Percentiles rank a stretch among this genome's conserved stretches.
Conservation (phyloP, 1,139 yeast species). For the Pichia inconspicua region DNA sequence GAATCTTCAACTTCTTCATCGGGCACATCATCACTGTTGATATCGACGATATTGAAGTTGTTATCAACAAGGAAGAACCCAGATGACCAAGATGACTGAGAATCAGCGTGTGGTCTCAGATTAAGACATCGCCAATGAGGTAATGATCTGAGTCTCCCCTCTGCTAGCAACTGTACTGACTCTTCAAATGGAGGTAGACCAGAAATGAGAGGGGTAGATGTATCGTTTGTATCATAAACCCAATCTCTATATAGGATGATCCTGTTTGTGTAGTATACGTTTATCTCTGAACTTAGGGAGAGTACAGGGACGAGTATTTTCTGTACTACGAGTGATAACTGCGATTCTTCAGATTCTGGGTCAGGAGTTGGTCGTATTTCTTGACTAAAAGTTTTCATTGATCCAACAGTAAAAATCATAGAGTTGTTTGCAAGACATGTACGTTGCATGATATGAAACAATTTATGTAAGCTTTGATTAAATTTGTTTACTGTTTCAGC, state of each 20-base stretch:
- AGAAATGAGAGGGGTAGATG: not conserved
- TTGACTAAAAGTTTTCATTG: constrained; percentile 23
- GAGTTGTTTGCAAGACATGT: constrained; percentile 1
- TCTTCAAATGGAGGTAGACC: constrained; percentile 5
- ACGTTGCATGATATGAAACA: constrained; percentile 7
- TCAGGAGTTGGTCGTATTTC: constrained; percentile 13
- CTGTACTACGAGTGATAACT: constrained; percentile 13
- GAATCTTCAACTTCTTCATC: constrained; percentile 8
- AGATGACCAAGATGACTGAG: not conserved
- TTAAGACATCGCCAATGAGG: constrained; percentile 16
- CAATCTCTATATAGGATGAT: constrained; percentile 26
- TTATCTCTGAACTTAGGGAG: constrained; percentile 22
- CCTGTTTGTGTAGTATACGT: constrained; percentile 22
- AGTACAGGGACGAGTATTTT: constrained; percentile 24
- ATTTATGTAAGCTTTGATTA: constrained; percentile 7
- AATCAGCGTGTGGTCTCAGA: not conserved
- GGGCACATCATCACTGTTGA: constrained; percentile 4
- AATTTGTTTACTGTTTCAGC: constrained; percentile 6
- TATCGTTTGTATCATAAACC: constrained; percentile 13
- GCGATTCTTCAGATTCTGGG: constrained; percentile 2
- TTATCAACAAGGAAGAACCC: constrained; percentile 20
- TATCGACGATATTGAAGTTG: constrained; percentile 17
- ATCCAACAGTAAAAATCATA: constrained; percentile 21
- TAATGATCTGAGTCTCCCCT: constrained; percentile 9
- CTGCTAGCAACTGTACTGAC: constrained; percentile 7